These are phyloP conservation scores for Vitis rotundifolia DNA, from an alignment of 164 flowering plant genomes.

Conservation along the genomic window DNA sequence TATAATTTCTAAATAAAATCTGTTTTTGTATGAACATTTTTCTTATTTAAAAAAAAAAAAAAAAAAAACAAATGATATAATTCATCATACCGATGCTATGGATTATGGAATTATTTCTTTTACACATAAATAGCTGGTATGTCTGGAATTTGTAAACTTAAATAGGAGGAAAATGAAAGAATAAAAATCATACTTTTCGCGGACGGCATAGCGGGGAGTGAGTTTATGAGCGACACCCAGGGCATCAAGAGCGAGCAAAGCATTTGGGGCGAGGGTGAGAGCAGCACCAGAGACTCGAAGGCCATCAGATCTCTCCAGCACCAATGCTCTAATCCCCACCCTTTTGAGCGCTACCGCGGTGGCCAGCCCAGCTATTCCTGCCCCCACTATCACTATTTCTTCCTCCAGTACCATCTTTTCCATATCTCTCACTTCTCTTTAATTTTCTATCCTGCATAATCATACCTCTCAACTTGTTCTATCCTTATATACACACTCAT, in stretches of 20 bases:
- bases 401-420: constrained; percentile 1
- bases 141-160: not conserved
- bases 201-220: constrained; percentile 21
- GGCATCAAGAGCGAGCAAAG: constrained; percentile 35
- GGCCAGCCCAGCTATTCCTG: constrained; percentile 29
- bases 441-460: too few species aligned
- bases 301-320: constrained; percentile 25
- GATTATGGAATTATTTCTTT: too few species aligned
- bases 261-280: constrained; percentile 22
- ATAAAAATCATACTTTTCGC: constrained; percentile 18
- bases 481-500: too few species aligned
- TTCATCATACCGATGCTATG: too few species aligned
- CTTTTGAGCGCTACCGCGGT: constrained; percentile 26
- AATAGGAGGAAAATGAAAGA: not conserved
- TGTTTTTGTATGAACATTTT: too few species aligned
- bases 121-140: too few species aligned
- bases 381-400: constrained; percentile 33
- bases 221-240: constrained; percentile 40
- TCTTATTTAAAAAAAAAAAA: too few species aligned
- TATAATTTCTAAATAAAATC: too few species aligned
- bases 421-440: not conserved
- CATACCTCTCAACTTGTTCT: too few species aligned
- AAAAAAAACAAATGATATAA: too few species aligned
- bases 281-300: constrained; percentile 29
- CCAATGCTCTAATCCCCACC: constrained; percentile 21